Evolutionary conservation across 169 alveolate species (phyloP).

Genomic region (Eimeria falciformis): DNA sequence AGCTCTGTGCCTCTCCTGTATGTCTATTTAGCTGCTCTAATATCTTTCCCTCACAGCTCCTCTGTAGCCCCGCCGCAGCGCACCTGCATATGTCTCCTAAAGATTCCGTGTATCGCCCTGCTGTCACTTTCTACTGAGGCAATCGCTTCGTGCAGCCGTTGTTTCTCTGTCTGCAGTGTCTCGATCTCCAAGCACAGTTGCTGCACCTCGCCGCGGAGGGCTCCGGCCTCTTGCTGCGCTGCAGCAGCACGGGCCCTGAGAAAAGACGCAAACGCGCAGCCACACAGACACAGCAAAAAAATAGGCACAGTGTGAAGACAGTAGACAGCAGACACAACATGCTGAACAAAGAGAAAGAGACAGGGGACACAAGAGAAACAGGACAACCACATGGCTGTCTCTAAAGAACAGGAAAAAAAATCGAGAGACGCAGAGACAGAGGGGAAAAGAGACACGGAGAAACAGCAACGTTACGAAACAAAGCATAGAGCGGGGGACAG

Average conservation of each 20-base stretch:
- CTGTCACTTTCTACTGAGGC: slow-evolving; percentile 3
- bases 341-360: neutral
- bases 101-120: slow-evolving; percentile 3
- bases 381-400: neutral
- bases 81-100: slow-evolving; percentile 10
- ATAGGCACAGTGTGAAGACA: neutral
- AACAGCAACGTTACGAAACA: no score
- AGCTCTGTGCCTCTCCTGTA: neutral
- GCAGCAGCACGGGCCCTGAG: slow-evolving; percentile 21
- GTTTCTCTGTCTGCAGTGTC: neutral
- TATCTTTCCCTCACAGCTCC: neutral
- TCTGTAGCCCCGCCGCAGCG: no score
- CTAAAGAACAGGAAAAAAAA: neutral
- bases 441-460: neutral
- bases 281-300: neutral
- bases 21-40: neutral
- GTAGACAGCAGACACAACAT: neutral
- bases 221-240: slow-evolving; percentile 11
- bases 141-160: neutral
- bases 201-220: slow-evolving; percentile 13
- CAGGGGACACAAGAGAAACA: no score
- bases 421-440: neutral
- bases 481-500: no score
- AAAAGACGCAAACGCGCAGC: neutral
- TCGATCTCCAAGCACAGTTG: neutral